Evolutionary conservation across 177 flowering plant species (phyloP).

Genomic region (Vitis hybrid): DNA sequence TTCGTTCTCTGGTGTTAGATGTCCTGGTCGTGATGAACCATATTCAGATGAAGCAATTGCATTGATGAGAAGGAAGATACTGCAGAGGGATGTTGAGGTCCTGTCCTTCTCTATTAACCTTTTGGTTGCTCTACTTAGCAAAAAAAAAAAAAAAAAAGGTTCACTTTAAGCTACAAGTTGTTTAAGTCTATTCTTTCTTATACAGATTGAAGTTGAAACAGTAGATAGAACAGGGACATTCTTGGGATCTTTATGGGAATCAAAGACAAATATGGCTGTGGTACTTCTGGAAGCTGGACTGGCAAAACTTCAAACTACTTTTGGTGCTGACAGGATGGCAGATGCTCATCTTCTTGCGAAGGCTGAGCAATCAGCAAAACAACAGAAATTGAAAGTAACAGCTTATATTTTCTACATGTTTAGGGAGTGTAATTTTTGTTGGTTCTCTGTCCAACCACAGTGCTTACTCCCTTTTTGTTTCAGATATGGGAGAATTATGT

Average conservation of each 20-base stretch:
- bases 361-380: slow-evolving; percentile 84
- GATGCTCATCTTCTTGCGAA: slow-evolving; percentile 57
- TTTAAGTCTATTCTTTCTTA: background rate
- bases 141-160: background rate
- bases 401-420: slow-evolving; percentile 2
- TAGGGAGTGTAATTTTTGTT: too few species aligned
- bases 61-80: slow-evolving; percentile 89
- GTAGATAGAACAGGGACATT: slow-evolving; percentile 96
- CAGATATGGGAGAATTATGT: slow-evolving; percentile 95
- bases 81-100: slow-evolving; percentile 99
- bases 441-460: background rate
- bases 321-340: slow-evolving; percentile 72
- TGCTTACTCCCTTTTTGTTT: slow-evolving; percentile 12
- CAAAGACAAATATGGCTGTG: slow-evolving; percentile 69
- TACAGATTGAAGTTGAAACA: slow-evolving; percentile 93
- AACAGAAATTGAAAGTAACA: slow-evolving; percentile 72
- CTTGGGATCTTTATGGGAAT: slow-evolving; percentile 97
- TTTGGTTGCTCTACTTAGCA: background rate
- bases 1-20: slow-evolving; percentile 93
- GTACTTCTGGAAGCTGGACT: slow-evolving; percentile 87
- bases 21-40: slow-evolving; percentile 92
- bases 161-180: background rate
- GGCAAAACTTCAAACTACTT: slow-evolving; percentile 78
- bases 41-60: slow-evolving; percentile 95
- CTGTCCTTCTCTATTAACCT: slow-evolving; percentile 1